Evolutionary conservation across 257 asterid genomes (phyloP).

Genomic region (Solanum pennellii): DNA sequence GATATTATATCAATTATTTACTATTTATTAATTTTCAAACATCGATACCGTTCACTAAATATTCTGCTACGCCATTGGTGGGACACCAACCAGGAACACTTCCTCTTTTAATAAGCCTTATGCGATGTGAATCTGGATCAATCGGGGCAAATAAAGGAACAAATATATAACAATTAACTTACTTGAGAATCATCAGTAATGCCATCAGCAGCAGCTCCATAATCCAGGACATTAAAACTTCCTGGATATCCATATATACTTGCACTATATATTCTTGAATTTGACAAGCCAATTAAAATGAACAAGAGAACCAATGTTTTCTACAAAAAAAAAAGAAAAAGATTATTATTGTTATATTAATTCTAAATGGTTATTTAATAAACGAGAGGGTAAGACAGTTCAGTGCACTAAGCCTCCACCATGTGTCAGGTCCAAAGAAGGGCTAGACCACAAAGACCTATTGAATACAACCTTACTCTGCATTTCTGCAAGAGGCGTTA

Average conservation of each 20-base stretch:
- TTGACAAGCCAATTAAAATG: conserved; percentile 14
- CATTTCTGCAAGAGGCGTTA: not conserved
- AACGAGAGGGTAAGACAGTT: not conserved
- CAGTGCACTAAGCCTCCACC: not conserved
- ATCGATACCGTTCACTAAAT: no score
- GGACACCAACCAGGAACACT: not conserved
- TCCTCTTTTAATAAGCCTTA: not conserved
- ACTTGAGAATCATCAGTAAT: conserved; percentile 43
- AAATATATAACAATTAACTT: not conserved
- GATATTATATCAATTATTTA: no score
- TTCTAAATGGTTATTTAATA: not conserved
- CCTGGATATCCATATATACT: not conserved
- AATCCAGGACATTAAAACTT: conserved; percentile 33
- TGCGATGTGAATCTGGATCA: not conserved
- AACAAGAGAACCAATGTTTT: conserved; percentile 9
- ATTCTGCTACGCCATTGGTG: no score
- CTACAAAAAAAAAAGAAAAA: conserved; percentile 4
- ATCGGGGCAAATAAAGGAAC: not conserved
- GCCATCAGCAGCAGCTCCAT: conserved; percentile 40
- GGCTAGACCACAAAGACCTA: not conserved
- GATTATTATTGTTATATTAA: not conserved
- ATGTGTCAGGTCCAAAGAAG: not conserved
- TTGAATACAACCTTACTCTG: fast-evolving
- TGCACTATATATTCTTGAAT: conserved; percentile 1
- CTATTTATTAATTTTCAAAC: no score